Percentiles rank a stretch among this genome's conserved stretches.
Evolutionary conservation across 2,329 filamentous ascomycete genomes (phyloP).

Genomic region (Rhynchosporium secalis): DNA sequence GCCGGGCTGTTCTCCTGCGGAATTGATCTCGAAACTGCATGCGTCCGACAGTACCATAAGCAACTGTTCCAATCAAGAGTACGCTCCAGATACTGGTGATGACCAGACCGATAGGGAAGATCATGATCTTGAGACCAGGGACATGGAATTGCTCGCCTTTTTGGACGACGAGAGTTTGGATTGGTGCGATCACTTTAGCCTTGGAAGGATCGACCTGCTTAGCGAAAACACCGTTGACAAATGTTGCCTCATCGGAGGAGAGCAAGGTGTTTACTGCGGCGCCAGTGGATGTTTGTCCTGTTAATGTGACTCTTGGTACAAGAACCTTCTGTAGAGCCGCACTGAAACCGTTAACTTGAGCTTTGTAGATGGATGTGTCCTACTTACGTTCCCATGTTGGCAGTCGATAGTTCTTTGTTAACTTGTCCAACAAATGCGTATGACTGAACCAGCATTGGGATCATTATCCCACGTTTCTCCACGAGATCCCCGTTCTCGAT

Average conservation of each 20-base stretch:
- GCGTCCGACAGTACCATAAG: constrained; percentile 65
- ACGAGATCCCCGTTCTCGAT: neutral
- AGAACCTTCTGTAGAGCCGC: constrained; percentile 57
- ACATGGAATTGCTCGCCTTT: constrained; percentile 59
- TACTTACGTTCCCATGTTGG: constrained; percentile 61
- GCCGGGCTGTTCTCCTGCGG: constrained; percentile 50
- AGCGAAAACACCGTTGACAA: constrained; percentile 70
- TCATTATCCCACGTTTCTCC: constrained; percentile 25
- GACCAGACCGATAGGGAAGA: constrained; percentile 70
- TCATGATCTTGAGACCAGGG: constrained; percentile 65
- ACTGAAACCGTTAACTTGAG: constrained; percentile 45
- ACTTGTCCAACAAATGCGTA: constrained; percentile 71
- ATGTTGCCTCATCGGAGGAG: constrained; percentile 68
- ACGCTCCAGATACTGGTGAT: constrained; percentile 64
- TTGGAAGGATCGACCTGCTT: constrained; percentile 37
- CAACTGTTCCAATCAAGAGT: constrained; percentile 57
- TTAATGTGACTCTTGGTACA: constrained; percentile 67
- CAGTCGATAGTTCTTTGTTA: constrained; percentile 54
- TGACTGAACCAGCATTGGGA: constrained; percentile 54
- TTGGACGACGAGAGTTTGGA: constrained; percentile 41
- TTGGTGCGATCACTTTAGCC: constrained; percentile 35
- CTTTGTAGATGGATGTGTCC: neutral
- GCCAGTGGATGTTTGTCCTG: constrained; percentile 54
- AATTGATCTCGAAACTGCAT: constrained; percentile 67
- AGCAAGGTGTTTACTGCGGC: constrained; percentile 61